Evolutionary conservation across 225 moss, liverwort and hornwort species (phyloP).

Genomic region (Climacium dendroides): DNA sequence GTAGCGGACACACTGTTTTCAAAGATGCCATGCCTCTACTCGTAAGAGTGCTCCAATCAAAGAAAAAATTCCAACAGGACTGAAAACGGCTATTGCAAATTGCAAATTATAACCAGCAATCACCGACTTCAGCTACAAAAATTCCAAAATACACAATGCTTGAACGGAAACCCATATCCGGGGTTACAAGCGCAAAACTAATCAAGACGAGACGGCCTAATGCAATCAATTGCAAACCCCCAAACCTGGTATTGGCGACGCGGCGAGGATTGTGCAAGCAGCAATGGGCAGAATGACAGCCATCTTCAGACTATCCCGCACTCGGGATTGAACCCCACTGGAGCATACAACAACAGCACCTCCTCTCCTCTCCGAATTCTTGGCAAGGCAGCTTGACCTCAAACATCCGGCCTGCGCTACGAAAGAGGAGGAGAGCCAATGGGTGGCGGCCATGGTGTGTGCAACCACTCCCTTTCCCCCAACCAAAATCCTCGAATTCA

Average conservation of each 20-base stretch:
- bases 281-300: constrained; percentile 30
- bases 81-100: too few species aligned
- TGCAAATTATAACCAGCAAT: background rate
- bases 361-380: background rate
- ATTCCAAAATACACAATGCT: background rate
- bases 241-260: constrained; percentile 13
- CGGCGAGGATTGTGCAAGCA: constrained; percentile 14
- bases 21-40: background rate
- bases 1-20: background rate
- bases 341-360: background rate
- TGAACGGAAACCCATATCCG: background rate
- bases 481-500: background rate
- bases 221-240: background rate
- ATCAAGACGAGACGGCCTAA: background rate
- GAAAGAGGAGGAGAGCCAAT: constrained; percentile 8
- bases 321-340: background rate
- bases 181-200: background rate
- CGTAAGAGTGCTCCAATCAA: background rate
- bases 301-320: constrained; percentile 14
- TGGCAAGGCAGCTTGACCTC: background rate
- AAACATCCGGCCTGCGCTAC: background rate
- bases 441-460: constrained; percentile 5
- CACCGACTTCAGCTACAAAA: background rate
- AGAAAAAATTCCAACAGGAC: background rate
- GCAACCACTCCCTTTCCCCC: background rate